Percentiles rank a stretch among this genome's conserved stretches.
phyloP scores from a whole-genome alignment of 805 yeast species.

The Yarrowia sp. region DNA sequence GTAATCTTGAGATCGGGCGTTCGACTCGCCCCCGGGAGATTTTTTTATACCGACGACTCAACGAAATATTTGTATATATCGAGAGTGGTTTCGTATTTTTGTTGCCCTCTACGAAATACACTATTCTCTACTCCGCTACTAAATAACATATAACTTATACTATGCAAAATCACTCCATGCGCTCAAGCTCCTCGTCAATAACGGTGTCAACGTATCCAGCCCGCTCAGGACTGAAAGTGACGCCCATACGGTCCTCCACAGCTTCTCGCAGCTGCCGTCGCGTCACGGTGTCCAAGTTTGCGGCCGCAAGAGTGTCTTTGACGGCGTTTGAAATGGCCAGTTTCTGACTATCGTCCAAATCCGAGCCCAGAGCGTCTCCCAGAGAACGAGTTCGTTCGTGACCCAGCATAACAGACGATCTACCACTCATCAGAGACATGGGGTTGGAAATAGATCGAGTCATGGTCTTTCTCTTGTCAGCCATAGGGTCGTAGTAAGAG shows the following conservation, averaged over 20 bases:
- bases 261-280: constrained; percentile 38
- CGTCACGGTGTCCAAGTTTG: constrained; percentile 40
- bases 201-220: constrained; percentile 36
- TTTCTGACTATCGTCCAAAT: constrained; percentile 28
- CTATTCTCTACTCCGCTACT: too few relatives aligned
- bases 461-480: not conserved
- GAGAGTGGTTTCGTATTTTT: too few relatives aligned
- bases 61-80: too few relatives aligned
- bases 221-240: constrained; percentile 36
- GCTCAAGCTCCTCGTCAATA: constrained; percentile 39
- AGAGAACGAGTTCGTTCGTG: constrained; percentile 26
- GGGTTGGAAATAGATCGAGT: constrained; percentile 24
- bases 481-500: constrained; percentile 21
- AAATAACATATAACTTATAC: constrained; percentile 8
- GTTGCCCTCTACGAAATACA: too few relatives aligned
- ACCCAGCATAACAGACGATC: constrained; percentile 26
- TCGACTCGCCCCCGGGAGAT: constrained; percentile 26
- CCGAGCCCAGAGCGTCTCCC: constrained; percentile 25
- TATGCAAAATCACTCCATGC: constrained; percentile 13
- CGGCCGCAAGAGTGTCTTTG: constrained; percentile 34
- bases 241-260: constrained; percentile 40
- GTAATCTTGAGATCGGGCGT: constrained; percentile 26
- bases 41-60: too few relatives aligned
- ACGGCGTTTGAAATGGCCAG: constrained; percentile 36
- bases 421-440: constrained; percentile 25